Percentiles rank a stretch among this genome's conserved stretches.
These are phyloP conservation scores for Fusarium sp. DNA, from an alignment of 2,329 filamentous ascomycete species.

Conservation along the genomic window DNA sequence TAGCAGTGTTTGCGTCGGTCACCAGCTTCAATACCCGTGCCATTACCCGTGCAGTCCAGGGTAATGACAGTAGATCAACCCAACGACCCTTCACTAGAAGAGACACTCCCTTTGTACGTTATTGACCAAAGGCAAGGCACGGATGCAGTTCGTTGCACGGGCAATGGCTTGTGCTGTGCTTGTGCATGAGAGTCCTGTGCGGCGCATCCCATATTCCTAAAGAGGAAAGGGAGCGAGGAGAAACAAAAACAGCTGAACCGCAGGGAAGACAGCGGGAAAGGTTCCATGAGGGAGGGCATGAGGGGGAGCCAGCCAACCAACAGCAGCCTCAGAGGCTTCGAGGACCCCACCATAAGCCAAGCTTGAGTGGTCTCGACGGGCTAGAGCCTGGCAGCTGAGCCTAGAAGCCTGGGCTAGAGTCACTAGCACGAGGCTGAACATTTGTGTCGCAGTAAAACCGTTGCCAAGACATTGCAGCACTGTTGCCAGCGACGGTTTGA, in stretches of 20 bases:
- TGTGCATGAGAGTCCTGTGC: not conserved
- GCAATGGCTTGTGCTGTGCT: conserved; percentile 3
- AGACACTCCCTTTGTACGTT: not conserved
- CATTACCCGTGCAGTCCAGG: not conserved
- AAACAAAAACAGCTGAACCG: conserved; percentile 1
- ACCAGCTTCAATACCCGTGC: not conserved
- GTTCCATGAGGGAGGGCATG: conserved; percentile 11
- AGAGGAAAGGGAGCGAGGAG: conserved; percentile 3
- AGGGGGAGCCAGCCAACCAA: conserved; percentile 7
- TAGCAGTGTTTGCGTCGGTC: not conserved
- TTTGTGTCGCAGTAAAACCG: conserved; percentile 17
- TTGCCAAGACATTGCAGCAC: conserved; percentile 29
- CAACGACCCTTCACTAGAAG: not conserved
- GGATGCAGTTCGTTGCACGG: conserved; percentile 14
- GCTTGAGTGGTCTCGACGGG: conserved; percentile 29
- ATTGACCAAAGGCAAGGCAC: conserved; percentile 10
- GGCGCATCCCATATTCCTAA: not conserved
- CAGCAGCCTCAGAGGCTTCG: not conserved
- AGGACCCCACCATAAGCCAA: conserved; percentile 16
- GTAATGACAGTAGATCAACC: not conserved
- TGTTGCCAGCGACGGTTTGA: not conserved
- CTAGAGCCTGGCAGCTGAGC: conserved; percentile 36
- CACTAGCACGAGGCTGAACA: conserved; percentile 37
- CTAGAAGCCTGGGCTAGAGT: conserved; percentile 20
- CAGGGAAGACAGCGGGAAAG: conserved; percentile 4